phyloP scores from a whole-genome alignment of 2,329 filamentous ascomycete species.

The Fusarium hainanense region DNA sequence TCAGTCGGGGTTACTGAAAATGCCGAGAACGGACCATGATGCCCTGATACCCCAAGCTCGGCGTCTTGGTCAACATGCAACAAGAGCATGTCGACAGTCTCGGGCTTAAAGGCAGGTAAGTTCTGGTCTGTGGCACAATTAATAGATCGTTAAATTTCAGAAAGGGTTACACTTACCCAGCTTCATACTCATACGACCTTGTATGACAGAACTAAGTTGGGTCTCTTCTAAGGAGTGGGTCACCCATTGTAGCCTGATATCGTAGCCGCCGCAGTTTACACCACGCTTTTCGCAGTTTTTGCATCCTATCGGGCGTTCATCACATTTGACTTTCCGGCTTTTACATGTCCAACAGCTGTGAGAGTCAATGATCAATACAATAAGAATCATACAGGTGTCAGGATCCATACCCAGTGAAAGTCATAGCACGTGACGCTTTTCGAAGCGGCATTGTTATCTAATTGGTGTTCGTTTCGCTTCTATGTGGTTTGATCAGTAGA shows the following conservation, averaged over 20 bases:
- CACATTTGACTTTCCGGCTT: neutral
- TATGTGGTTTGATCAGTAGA: neutral
- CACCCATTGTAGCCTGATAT: neutral
- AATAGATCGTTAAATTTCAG: neutral
- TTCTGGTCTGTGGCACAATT: neutral
- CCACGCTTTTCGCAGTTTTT: constrained; percentile 5
- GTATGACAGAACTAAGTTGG: neutral
- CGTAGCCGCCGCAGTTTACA: neutral
- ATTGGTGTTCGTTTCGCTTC: neutral
- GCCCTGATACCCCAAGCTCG: neutral
- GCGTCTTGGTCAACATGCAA: neutral
- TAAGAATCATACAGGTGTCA: neutral
- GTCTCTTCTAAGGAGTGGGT: neutral
- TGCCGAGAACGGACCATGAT: neutral
- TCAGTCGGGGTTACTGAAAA: neutral
- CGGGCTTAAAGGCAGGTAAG: neutral
- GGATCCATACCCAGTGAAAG: neutral
- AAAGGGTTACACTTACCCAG: neutral
- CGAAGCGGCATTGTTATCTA: neutral
- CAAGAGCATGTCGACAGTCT: neutral
- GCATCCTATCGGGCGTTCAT: neutral
- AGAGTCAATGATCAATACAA: neutral
- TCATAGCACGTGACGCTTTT: neutral
- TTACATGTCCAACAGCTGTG: constrained; percentile 3
- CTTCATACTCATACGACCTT: neutral